These are phyloP conservation scores for Melanomma pulvis-pyrius DNA, from an alignment of 495 filamentous ascomycete species.

Conservation along the genomic window DNA sequence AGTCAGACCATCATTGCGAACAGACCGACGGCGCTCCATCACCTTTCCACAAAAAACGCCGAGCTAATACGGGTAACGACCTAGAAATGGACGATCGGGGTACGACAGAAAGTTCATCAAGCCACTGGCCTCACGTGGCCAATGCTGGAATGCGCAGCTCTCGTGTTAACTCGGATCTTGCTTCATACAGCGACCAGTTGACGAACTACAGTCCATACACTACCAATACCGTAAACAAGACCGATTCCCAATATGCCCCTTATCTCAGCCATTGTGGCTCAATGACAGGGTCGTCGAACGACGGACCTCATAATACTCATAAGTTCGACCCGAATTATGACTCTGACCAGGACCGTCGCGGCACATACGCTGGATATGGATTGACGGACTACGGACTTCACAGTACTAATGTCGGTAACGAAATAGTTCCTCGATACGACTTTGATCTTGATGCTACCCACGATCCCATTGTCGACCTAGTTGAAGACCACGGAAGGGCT, in stretches of 20 bases:
- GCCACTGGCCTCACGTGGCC: no score
- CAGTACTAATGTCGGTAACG: conserved; percentile 18
- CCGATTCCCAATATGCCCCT: conserved; percentile 16
- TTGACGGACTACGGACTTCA: conserved; percentile 28
- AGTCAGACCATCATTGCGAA: no score
- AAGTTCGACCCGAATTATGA: conserved; percentile 14
- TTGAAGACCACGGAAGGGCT: not conserved
- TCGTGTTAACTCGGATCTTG: not conserved
- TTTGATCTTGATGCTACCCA: conserved; percentile 10
- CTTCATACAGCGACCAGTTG: not conserved
- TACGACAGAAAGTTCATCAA: no score
- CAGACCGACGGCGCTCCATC: no score
- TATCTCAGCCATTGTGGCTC: conserved; percentile 6
- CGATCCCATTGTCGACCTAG: not conserved
- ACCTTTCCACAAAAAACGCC: no score
- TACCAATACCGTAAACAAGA: conserved; percentile 19
- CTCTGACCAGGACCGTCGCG: conserved; percentile 15
- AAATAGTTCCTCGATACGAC: conserved; percentile 12
- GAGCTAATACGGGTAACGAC: no score
- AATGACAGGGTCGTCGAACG: conserved; percentile 3
- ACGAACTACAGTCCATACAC: conserved; percentile 18
- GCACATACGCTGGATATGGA: not conserved
- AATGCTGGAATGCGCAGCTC: no score
- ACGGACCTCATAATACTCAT: conserved; percentile 14
- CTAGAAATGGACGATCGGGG: no score